Evolutionary conservation across 345 rosid species (phyloP).

Genomic region (Limnanthes douglasii): DNA sequence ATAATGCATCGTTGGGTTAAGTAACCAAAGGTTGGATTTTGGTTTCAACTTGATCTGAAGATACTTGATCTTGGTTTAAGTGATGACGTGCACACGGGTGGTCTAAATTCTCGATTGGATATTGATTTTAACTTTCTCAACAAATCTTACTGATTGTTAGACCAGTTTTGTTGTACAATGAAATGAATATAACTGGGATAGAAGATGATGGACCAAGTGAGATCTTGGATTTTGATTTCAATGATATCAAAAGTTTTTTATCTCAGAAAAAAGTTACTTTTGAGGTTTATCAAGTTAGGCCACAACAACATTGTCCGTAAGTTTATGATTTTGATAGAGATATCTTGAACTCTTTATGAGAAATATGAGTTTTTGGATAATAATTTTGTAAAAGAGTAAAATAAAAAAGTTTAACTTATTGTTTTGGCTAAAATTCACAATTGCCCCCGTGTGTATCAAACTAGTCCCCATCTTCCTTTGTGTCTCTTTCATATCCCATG

Average conservation of each 20-base stretch:
- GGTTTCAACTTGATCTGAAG: conserved; percentile 15
- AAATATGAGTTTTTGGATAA: no score
- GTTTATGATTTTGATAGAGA: no score
- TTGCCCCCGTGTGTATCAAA: no score
- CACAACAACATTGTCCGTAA: no score
- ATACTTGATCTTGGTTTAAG: conserved; percentile 25
- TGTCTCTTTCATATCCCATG: no score
- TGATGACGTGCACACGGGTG: conserved; percentile 19
- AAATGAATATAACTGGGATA: conserved; percentile 32
- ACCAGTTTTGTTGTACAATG: conserved; percentile 42
- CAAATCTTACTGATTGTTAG: conserved; percentile 28
- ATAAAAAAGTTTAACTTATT: no score
- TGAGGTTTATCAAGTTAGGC: no score
- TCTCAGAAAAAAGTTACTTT: conserved; percentile 27
- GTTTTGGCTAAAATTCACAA: no score
- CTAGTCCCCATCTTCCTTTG: no score
- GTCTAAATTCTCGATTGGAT: conserved; percentile 23
- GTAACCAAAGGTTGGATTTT: conserved; percentile 1
- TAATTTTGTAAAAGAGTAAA: no score
- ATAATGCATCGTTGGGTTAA: conserved; percentile 5
- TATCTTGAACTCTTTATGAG: no score
- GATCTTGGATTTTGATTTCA: conserved; percentile 59
- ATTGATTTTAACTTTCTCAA: conserved; percentile 22
- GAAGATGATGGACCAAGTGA: conserved; percentile 28
- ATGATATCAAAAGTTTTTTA: conserved; percentile 22